Conservation (phyloP, 176 grass and related monocot genomes). For the Musa schizocarpa region DNA sequence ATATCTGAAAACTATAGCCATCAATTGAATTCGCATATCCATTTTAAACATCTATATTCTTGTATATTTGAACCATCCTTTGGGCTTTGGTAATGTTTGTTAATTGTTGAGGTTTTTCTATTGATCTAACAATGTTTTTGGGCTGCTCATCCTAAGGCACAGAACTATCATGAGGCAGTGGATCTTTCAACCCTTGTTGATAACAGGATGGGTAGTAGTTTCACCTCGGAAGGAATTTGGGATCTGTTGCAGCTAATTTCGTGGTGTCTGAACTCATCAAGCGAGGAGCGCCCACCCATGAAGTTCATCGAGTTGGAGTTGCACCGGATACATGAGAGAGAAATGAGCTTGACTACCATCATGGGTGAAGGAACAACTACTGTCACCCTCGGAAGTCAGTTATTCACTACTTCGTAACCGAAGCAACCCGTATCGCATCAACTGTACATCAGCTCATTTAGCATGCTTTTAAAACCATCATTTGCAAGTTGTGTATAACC, state of each 20-base stretch:
- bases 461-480: background rate
- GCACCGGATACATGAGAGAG: slow-evolving; percentile 56
- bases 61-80: background rate
- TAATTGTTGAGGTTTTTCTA: slow-evolving; percentile 10
- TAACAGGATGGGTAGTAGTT: slow-evolving; percentile 44
- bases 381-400: slow-evolving; percentile 86
- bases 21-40: no score
- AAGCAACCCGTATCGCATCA: background rate
- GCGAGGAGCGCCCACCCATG: slow-evolving; percentile 55
- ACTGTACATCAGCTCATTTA: background rate
- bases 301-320: slow-evolving; percentile 65
- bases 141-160: slow-evolving; percentile 27
- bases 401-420: slow-evolving; percentile 43
- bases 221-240: slow-evolving; percentile 55
- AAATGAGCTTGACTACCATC: slow-evolving; percentile 65
- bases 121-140: background rate
- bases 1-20: no score
- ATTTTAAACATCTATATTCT: background rate
- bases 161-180: slow-evolving; percentile 49
- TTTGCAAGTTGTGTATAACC: background rate
- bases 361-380: slow-evolving; percentile 49
- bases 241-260: slow-evolving; percentile 48
- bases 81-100: background rate
- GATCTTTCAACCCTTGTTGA: slow-evolving; percentile 44
- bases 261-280: slow-evolving; percentile 46